Conservation (phyloP, 306 rosid species). For the Gastrolobium bilobum region DNA sequence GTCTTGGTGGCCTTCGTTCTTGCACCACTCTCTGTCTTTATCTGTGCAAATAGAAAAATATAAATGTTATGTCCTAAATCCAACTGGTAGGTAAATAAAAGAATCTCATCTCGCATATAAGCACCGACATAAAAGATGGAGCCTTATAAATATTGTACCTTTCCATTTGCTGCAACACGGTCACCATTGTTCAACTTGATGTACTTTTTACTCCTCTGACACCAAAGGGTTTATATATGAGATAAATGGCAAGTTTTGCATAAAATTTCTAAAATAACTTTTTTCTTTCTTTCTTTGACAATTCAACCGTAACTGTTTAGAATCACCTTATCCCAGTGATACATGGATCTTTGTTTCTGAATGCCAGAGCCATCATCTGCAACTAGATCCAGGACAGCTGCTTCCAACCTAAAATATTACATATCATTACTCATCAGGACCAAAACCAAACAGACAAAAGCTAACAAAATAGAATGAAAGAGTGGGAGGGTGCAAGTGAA, state of each 20-base stretch:
- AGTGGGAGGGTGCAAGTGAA: background rate
- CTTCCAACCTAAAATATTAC: conserved; percentile 71
- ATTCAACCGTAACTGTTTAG: conserved; percentile 17
- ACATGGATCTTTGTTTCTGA: conserved; percentile 83
- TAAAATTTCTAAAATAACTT: conserved; percentile 3
- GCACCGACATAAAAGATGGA: background rate
- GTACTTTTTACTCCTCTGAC: conserved; percentile 90
- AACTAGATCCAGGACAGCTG: conserved; percentile 89
- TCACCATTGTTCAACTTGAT: conserved; percentile 88
- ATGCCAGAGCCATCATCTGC: conserved; percentile 89
- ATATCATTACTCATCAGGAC: conserved; percentile 27
- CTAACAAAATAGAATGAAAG: background rate
- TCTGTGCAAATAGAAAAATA: conserved; percentile 53
- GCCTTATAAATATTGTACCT: conserved; percentile 61
- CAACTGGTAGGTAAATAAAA: conserved; percentile 17
- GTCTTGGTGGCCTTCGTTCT: conserved; percentile 82
- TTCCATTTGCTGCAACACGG: conserved; percentile 93
- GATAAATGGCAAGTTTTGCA: conserved; percentile 31
- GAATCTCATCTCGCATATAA: conserved; percentile 6
- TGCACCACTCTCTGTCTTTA: conserved; percentile 94
- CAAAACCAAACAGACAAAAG: conserved; percentile 41
- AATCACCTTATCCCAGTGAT: conserved; percentile 94
- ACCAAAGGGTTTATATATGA: conserved; percentile 47
- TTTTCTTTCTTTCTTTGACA: background rate
- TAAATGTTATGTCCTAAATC: conserved; percentile 17